Evolutionary conservation across 257 asterid species (phyloP).

Genomic region (Solanum chmielewskii): DNA sequence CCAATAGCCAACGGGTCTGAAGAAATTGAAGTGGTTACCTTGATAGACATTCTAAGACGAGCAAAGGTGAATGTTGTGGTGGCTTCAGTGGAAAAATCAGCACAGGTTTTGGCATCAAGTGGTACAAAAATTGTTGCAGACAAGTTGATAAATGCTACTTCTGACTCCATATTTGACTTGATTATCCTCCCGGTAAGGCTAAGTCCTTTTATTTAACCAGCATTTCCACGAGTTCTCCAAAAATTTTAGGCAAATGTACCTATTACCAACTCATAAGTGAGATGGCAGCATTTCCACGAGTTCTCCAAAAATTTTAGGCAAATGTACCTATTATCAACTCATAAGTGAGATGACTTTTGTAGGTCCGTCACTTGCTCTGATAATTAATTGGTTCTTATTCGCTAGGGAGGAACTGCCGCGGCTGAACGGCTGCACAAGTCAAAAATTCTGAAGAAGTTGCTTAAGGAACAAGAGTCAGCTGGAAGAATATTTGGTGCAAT

Average conservation of each 20-base stretch:
- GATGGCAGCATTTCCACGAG: not conserved
- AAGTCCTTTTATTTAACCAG: not conserved
- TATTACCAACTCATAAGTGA: not conserved
- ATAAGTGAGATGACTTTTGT: not conserved
- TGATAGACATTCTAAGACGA: conserved; percentile 68
- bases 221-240: not conserved
- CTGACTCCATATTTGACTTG: conserved; percentile 60
- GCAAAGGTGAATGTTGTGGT: conserved; percentile 62
- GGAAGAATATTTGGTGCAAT: conserved; percentile 70
- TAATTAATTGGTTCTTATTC: not conserved
- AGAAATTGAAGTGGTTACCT: conserved; percentile 73
- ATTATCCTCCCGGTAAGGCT: conserved; percentile 61
- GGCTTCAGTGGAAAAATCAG: conserved; percentile 69
- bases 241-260: not conserved
- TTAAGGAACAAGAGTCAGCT: conserved; percentile 55
- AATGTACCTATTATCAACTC: not conserved
- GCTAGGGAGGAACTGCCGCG: conserved; percentile 59
- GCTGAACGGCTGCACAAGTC: conserved; percentile 55
- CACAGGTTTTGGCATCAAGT: conserved; percentile 39
- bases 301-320: not conserved
- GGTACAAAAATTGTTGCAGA: conserved; percentile 68
- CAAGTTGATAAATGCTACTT: conserved; percentile 38
- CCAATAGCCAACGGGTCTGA: conserved; percentile 89
- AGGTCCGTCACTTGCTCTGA: not conserved
- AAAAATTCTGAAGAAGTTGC: conserved; percentile 55